phyloP scores from a whole-genome alignment of 768 basidiomycete species.

The Tricholoma terreum region DNA sequence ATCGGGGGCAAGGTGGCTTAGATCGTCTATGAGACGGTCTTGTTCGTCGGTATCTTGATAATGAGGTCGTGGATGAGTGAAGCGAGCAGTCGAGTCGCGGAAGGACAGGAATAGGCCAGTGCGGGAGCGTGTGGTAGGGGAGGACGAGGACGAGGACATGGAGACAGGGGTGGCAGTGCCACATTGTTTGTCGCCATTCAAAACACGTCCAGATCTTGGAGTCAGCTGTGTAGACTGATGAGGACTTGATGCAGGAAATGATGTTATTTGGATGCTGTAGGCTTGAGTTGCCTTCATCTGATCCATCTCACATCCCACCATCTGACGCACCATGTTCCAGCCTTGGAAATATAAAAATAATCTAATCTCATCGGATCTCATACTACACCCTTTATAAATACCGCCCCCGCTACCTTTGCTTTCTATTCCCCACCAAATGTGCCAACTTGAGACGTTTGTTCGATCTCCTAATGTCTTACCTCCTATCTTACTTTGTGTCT shows the following conservation, averaged over 20 bases:
- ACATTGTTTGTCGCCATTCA: too few relatives aligned
- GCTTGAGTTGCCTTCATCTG: too few relatives aligned
- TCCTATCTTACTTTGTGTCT: slow-evolving; percentile 22
- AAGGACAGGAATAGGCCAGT: slow-evolving; percentile 94
- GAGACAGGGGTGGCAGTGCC: slow-evolving; percentile 4
- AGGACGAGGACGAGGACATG: slow-evolving; percentile 32
- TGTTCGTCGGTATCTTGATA: slow-evolving; percentile 60
- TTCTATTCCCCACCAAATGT: slow-evolving; percentile 34
- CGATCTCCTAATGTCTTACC: slow-evolving; percentile 12
- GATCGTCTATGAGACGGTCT: slow-evolving; percentile 60
- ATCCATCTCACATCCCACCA: too few relatives aligned
- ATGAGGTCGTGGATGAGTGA: slow-evolving; percentile 22
- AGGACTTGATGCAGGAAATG: too few relatives aligned
- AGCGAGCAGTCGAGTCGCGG: slow-evolving; percentile 67
- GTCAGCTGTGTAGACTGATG: too few relatives aligned
- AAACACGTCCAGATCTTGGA: too few relatives aligned
- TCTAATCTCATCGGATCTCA: background rate
- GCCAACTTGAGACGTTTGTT: slow-evolving; percentile 54
- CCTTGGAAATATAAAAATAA: too few relatives aligned
- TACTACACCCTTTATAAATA: background rate
- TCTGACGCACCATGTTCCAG: too few relatives aligned
- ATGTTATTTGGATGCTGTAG: too few relatives aligned
- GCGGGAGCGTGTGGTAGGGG: slow-evolving; percentile 69
- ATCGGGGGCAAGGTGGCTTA: slow-evolving; percentile 46
- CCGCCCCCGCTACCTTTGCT: slow-evolving; percentile 2